Conservation (phyloP, 805 yeast genomes). For the Kluyveromyces wickerhamii region DNA sequence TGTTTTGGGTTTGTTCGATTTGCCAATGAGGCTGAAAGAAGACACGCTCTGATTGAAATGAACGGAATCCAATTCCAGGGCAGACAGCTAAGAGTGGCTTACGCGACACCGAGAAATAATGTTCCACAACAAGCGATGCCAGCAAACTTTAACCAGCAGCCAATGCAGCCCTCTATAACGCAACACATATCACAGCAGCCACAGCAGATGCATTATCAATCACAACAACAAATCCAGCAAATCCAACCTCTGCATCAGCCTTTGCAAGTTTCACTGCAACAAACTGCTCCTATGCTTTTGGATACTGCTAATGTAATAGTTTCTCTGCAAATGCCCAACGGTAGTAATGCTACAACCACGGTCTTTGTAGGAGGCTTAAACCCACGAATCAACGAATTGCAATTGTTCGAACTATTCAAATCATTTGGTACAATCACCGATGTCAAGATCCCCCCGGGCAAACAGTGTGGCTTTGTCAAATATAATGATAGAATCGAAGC, state of each 20-base stretch:
- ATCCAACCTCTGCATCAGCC: slow-evolving; percentile 9
- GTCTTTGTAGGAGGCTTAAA: slow-evolving; percentile 74
- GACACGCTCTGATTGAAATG: slow-evolving; percentile 63
- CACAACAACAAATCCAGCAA: slow-evolving; percentile 8
- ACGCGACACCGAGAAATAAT: slow-evolving; percentile 64
- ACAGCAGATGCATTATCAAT: slow-evolving; percentile 12
- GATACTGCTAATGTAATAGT: slow-evolving; percentile 9
- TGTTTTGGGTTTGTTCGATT: slow-evolving; percentile 80
- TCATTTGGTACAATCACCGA: slow-evolving; percentile 67
- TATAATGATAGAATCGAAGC: slow-evolving; percentile 64
- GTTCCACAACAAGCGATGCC: slow-evolving; percentile 14
- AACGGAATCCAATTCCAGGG: slow-evolving; percentile 78
- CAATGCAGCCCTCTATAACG: slow-evolving; percentile 11
- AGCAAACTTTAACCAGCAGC: slow-evolving; percentile 4
- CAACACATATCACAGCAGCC: slow-evolving; percentile 17
- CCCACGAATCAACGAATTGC: slow-evolving; percentile 47
- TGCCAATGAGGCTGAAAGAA: slow-evolving; percentile 60
- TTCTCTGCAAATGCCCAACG: slow-evolving; percentile 6
- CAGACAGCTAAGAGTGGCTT: slow-evolving; percentile 65
- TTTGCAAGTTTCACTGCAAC: slow-evolving; percentile 7
- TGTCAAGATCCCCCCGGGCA: slow-evolving; percentile 70
- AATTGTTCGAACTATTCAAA: slow-evolving; percentile 52
- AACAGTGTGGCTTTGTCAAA: slow-evolving; percentile 73
- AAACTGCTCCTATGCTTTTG: slow-evolving; percentile 7
- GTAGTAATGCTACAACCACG: slow-evolving; percentile 37